Percentiles rank a stretch among this genome's conserved stretches.
These are phyloP conservation scores for Amphichorda felina DNA, from an alignment of 2,329 filamentous ascomycete species.

Conservation along the genomic window DNA sequence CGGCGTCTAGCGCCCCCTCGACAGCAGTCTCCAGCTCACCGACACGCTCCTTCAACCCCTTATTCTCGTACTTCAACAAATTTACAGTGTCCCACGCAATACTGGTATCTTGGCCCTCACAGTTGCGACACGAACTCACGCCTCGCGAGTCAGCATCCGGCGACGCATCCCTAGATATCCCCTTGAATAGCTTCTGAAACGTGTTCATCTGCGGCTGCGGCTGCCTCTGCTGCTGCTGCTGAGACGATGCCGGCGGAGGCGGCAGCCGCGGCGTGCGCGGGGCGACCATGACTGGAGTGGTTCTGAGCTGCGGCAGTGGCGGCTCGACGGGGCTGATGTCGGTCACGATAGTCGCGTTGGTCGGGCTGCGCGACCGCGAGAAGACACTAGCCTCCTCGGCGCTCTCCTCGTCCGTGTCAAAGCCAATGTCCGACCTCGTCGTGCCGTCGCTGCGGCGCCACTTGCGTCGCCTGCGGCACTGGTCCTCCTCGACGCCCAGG, in stretches of 20 bases:
- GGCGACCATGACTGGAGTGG: constrained; percentile 10
- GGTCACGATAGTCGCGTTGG: constrained; percentile 26
- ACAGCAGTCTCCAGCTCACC: constrained; percentile 46
- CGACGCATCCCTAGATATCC: constrained; percentile 23
- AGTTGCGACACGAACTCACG: constrained; percentile 35
- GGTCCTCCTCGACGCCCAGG: constrained; percentile 40
- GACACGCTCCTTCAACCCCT: constrained; percentile 45
- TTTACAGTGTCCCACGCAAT: constrained; percentile 56
- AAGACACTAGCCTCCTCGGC: constrained; percentile 45
- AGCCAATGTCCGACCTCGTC: constrained; percentile 26
- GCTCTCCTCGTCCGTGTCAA: constrained; percentile 39
- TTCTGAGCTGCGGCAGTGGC: constrained; percentile 9
- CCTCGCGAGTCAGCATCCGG: constrained; percentile 10
- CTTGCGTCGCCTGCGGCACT: constrained; percentile 27
- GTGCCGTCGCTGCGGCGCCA: constrained; percentile 30
- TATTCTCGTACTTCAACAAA: constrained; percentile 50
- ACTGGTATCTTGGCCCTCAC: constrained; percentile 43
- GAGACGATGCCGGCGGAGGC: neutral
- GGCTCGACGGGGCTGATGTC: constrained; percentile 13
- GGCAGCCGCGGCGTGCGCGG: constrained; percentile 6
- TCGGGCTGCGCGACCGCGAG: constrained; percentile 47
- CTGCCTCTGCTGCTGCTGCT: neutral
- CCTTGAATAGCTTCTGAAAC: constrained; percentile 29
- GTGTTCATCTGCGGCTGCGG: constrained; percentile 18
- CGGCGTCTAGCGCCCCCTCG: constrained; percentile 46